Evolutionary conservation across 2,329 filamentous ascomycete species (phyloP), one percentile per base, ranked within the genome.

Genomic region (Claviceps digitariae): DNA sequence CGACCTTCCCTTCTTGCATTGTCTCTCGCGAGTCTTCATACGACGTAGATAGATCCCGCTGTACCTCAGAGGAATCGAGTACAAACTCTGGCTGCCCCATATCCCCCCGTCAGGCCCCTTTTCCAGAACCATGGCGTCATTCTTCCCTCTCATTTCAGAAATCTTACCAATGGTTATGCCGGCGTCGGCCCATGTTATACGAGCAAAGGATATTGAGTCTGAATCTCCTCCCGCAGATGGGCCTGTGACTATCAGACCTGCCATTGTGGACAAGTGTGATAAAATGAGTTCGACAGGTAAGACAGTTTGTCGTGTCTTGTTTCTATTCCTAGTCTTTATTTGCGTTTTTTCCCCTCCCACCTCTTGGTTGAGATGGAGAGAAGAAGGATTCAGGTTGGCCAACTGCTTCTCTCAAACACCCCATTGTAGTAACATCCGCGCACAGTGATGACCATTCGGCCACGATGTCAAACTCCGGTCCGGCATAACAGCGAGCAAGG

Each of bases 401-500:
- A n/a, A n/a, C n/a, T n/a, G n/a, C n/a, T n/a, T n/a, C n/a, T n/a
- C n/a, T n/a, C n/a, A n/a, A n/a, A n/a, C n/a, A n/a, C n/a, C n/a
- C n/a, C n/a, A n/a, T n/a, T n/a, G n/a, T 20, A 29, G 56, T 62
- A 59, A 67, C 60, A 54, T 55, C 56, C 56, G 56, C 52, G 48
- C 51, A 53, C 57, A 79, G 78, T 86, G 10, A 74, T 86, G 66
- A 77, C 82, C 41, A 78, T 83, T 2, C 78, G 80, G 57, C 81
- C 84, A 7, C 75, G 78, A 51, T 80, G 79, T 29, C 68, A 74
- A 2, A 82, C 81, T 0, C 75, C 78, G 6, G 72, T 88, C 23
- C 82, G 84, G 57, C 84, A 88, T 60, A 82, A 87, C 60, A 83
- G 82, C 52, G 76, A 82, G 62, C 81, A 87, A 73, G 79, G 79